Percentiles rank a stretch among this genome's conserved stretches.
Evolutionary conservation across 2,329 filamentous ascomycete species (phyloP).

Genomic region (Penicillium paneum): DNA sequence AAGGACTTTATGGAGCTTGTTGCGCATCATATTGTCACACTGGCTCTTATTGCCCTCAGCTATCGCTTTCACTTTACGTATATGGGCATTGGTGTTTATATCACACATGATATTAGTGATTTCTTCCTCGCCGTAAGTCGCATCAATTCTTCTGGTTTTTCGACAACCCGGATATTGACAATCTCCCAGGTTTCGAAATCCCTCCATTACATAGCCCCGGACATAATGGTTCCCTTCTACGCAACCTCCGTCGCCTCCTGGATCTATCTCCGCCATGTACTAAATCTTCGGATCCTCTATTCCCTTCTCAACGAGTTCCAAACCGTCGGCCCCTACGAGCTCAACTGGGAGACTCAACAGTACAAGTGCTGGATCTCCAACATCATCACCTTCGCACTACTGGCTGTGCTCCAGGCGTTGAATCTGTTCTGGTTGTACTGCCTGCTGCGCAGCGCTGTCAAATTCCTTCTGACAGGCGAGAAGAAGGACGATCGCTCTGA

Average conservation of each 20-base stretch:
- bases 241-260: conserved; percentile 73
- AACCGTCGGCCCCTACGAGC: conserved; percentile 41
- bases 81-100: conserved; percentile 85
- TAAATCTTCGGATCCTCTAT: conserved; percentile 43
- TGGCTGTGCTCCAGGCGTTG: conserved; percentile 39
- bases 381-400: conserved; percentile 38
- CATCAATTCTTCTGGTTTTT: not conserved
- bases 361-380: conserved; percentile 45
- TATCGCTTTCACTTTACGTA: conserved; percentile 95
- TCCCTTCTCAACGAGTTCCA: conserved; percentile 41
- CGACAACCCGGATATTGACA: not conserved
- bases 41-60: conserved; percentile 74
- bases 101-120: conserved; percentile 87
- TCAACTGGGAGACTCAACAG: conserved; percentile 45
- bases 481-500: conserved; percentile 48
- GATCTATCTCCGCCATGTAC: conserved; percentile 81
- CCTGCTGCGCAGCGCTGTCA: conserved; percentile 37
- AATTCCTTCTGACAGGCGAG: conserved; percentile 32
- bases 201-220: conserved; percentile 80
- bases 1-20: conserved; percentile 93
- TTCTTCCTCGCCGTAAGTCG: conserved; percentile 79
- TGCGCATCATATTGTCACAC: conserved; percentile 80
- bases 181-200: conserved; percentile 70
- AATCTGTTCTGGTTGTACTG: conserved; percentile 44
- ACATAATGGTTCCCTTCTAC: conserved; percentile 75